Evolutionary conservation across 2,329 filamentous ascomycete species (phyloP).

Genomic region (Xylariaceae sp.): DNA sequence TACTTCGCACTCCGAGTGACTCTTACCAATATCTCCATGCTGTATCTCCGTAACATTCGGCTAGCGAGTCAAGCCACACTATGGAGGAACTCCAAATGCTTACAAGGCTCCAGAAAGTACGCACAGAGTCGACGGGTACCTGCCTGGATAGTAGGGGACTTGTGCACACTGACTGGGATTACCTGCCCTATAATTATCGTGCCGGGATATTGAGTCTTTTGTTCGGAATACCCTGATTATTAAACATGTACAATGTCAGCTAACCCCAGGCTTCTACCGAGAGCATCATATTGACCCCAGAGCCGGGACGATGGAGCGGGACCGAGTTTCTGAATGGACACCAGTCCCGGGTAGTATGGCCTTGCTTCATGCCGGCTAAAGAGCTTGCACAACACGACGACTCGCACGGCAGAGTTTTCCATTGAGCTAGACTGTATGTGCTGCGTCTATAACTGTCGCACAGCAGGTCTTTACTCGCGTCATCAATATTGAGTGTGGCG

Average conservation of each 20-base stretch:
- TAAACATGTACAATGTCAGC: background rate
- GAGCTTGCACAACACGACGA: conserved; percentile 14
- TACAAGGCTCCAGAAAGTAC: no score
- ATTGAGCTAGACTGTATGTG: conserved; percentile 15
- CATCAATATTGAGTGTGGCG: conserved; percentile 18
- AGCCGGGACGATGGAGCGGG: background rate
- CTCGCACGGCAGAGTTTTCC: conserved; percentile 16
- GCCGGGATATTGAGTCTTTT: no score
- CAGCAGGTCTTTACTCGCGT: conserved; percentile 9
- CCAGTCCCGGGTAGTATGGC: background rate
- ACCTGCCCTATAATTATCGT: no score
- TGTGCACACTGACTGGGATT: no score
- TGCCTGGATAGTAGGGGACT: no score
- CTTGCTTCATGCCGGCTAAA: conserved; percentile 24
- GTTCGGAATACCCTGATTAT: background rate
- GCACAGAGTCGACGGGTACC: no score
- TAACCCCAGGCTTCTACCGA: background rate
- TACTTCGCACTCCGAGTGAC: background rate
- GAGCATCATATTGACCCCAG: background rate
- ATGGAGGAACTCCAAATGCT: no score
- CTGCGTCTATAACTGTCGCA: conserved; percentile 1
- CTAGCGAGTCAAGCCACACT: no score
- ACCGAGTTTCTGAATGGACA: background rate
- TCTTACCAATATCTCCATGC: background rate
- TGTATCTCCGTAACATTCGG: background rate